Evolutionary conservation across 331 rosid genomes (phyloP).

Genomic region (Quercus phellos): DNA sequence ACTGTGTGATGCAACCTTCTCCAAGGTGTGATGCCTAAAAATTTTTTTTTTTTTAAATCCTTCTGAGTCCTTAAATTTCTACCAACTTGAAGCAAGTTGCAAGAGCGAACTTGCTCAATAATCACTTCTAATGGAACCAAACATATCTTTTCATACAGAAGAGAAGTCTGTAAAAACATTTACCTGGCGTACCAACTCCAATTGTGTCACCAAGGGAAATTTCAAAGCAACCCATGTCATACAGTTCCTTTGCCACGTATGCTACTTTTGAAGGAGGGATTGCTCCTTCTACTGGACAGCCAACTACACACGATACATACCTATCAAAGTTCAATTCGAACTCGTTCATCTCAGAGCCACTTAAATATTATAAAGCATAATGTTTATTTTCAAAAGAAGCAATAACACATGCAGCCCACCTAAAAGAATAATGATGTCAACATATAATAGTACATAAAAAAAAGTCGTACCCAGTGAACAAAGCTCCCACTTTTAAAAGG

Average conservation of each 20-base stretch:
- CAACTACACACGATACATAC: slow-evolving; percentile 86
- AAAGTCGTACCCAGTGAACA: too few species aligned
- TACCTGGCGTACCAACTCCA: slow-evolving; percentile 88
- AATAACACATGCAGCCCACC: neutral
- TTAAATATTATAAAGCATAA: neutral
- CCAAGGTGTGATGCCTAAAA: too few species aligned
- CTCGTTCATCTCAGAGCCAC: slow-evolving; percentile 15
- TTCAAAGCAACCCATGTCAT: slow-evolving; percentile 93
- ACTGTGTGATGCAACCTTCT: too few species aligned
- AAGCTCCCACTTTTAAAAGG: too few species aligned
- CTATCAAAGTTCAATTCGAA: slow-evolving; percentile 36
- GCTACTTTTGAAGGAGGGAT: slow-evolving; percentile 73
- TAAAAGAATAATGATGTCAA: neutral
- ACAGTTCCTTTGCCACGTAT: slow-evolving; percentile 72
- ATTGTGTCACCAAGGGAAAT: slow-evolving; percentile 91
- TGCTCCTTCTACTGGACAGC: slow-evolving; percentile 87
- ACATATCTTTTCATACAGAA: neutral
- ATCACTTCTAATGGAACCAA: neutral
- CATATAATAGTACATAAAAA: neutral
- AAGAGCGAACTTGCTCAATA: neutral
- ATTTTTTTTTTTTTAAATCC: too few species aligned
- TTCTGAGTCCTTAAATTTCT: too few species aligned
- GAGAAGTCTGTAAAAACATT: slow-evolving; percentile 7
- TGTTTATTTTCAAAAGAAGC: neutral
- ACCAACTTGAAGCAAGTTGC: neutral